Conservation (phyloP, 495 filamentous ascomycete genomes). For the Amorphotheca resinae region DNA sequence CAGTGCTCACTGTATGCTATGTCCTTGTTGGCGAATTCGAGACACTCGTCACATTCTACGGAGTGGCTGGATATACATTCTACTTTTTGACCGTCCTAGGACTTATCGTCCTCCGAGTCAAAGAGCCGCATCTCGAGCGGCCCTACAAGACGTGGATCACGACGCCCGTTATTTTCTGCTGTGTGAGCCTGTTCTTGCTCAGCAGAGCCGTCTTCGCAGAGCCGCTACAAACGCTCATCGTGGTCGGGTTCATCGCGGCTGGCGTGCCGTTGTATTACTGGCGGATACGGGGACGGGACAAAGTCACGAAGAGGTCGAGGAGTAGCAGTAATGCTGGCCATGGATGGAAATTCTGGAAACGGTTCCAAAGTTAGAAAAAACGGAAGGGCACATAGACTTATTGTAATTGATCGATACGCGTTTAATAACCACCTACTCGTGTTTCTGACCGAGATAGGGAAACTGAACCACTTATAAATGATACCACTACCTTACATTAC, state of each 20-base stretch:
- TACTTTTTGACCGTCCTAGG: slow-evolving; percentile 95
- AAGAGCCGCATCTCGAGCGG: slow-evolving; percentile 74
- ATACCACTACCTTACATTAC: too few species aligned
- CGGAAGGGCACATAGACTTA: neutral
- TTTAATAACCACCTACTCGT: too few species aligned
- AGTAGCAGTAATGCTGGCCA: slow-evolving; percentile 10
- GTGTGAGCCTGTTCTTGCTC: slow-evolving; percentile 85
- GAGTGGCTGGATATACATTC: slow-evolving; percentile 90
- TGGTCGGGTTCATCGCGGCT: slow-evolving; percentile 67
- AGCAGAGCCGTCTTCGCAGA: slow-evolving; percentile 77
- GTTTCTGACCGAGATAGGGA: too few species aligned
- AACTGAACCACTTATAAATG: too few species aligned
- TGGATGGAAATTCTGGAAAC: slow-evolving; percentile 22
- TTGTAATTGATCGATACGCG: too few species aligned
- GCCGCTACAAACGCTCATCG: slow-evolving; percentile 78
- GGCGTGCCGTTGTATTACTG: slow-evolving; percentile 84
- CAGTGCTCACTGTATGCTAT: slow-evolving; percentile 56
- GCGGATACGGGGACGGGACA: slow-evolving; percentile 48
- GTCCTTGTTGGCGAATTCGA: slow-evolving; percentile 79
- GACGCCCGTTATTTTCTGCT: slow-evolving; percentile 96
- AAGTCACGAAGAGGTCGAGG: slow-evolving; percentile 14
- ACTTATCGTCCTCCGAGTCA: slow-evolving; percentile 79
- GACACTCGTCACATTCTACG: slow-evolving; percentile 90
- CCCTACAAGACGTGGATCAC: slow-evolving; percentile 94
- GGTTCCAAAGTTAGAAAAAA: slow-evolving; percentile 9